Evolutionary conservation across 2,329 filamentous ascomycete genomes (phyloP).

Genomic region (Aureobasidium pullulans): DNA sequence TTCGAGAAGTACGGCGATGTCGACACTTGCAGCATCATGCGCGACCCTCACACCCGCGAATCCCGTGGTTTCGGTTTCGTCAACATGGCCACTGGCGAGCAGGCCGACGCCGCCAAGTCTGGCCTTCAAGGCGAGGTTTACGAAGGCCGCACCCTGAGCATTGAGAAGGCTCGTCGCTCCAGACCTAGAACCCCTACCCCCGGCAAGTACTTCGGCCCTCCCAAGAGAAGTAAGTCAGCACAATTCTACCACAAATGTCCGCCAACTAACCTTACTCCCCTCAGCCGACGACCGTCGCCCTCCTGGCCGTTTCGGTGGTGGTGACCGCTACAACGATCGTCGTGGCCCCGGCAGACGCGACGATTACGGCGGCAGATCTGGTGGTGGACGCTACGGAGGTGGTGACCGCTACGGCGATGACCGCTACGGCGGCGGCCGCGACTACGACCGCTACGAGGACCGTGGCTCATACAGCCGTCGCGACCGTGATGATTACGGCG

Average conservation of each 20-base stretch:
- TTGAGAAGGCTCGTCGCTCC: constrained; percentile 95
- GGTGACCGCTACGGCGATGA: constrained; percentile 36
- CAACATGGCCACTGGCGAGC: constrained; percentile 93
- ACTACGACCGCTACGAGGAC: constrained; percentile 32
- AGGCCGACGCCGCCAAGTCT: constrained; percentile 95
- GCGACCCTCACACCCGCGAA: constrained; percentile 96
- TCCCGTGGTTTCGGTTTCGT: constrained; percentile 98
- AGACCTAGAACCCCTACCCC: constrained; percentile 93
- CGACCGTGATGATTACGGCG: constrained; percentile 13
- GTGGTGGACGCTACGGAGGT: constrained; percentile 42
- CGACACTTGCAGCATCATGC: constrained; percentile 99
- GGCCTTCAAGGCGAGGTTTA: constrained; percentile 91
- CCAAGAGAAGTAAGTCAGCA: constrained; percentile 75
- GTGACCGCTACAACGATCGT: constrained; percentile 13
- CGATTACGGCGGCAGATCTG: constrained; percentile 40
- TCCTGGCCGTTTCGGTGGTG: constrained; percentile 32
- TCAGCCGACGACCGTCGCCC: constrained; percentile 36
- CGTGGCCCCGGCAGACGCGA: constrained; percentile 40
- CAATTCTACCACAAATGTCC: constrained; percentile 15
- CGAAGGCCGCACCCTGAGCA: constrained; percentile 91
- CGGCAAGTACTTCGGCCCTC: constrained; percentile 97
- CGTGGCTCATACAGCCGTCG: constrained; percentile 34
- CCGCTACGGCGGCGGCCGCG: constrained; percentile 30
- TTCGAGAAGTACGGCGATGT: constrained; percentile 99
- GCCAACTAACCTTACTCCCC: constrained; percentile 7